Conservation (phyloP, 2,329 filamentous ascomycete genomes). For the Leptographium radiaticola region DNA sequence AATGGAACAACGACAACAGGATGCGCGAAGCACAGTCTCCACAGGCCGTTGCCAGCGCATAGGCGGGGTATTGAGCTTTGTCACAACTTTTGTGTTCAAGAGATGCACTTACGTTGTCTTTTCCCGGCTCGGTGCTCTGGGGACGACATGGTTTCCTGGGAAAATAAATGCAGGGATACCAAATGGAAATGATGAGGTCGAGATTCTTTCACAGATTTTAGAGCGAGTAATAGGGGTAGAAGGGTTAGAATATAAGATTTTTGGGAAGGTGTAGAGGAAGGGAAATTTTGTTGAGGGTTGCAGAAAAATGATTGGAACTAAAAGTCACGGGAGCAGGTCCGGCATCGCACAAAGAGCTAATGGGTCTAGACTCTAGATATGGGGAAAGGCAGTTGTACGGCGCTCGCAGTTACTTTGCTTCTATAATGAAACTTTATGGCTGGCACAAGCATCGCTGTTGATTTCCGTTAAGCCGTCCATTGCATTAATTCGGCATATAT, state of each 20-base stretch:
- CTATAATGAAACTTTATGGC: not conserved
- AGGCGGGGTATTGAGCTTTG: too few species aligned
- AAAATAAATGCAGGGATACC: too few species aligned
- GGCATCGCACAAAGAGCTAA: too few species aligned
- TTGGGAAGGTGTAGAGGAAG: too few species aligned
- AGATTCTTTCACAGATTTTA: not conserved
- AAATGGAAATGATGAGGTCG: not conserved
- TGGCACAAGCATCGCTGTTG: not conserved
- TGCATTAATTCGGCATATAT: not conserved
- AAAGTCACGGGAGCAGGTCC: too few species aligned
- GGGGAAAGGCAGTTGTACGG: not conserved
- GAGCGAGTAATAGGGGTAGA: not conserved
- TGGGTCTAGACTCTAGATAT: not conserved
- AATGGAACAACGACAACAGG: too few species aligned
- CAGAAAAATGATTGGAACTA: too few species aligned
- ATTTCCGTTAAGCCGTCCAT: slow-evolving; percentile 9
- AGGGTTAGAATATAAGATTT: not conserved
- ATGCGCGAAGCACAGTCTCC: too few species aligned
- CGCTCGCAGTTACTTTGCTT: not conserved
- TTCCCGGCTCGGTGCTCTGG: slow-evolving; percentile 18
- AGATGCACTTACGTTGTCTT: slow-evolving; percentile 7
- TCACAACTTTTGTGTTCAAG: too few species aligned
- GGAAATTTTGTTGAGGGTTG: too few species aligned
- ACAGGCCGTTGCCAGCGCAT: too few species aligned
- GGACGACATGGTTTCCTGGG: slow-evolving; percentile 13